Evolutionary conservation across 2,329 filamentous ascomycete genomes (phyloP), one percentile per base, ranked within the genome.

Genomic region (Colletotrichum salicis): DNA sequence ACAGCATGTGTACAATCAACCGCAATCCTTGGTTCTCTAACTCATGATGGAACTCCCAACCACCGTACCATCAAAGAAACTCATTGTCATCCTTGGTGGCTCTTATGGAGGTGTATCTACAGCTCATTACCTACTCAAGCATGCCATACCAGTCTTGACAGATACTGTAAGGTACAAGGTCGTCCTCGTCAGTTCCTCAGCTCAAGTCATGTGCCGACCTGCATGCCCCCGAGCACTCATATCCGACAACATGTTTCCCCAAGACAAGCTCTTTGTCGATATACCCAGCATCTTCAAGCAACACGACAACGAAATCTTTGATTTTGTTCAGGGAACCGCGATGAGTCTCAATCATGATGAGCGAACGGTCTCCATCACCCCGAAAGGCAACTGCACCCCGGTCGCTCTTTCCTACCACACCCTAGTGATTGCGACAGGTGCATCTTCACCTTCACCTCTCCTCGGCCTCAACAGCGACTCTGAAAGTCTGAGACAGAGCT

Each of bases 121-220:
- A 4, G 86, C 88, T 1, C 88, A 90, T 74, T 87, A 88, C 74
- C 79, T 88, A 33, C 84, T 88, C 33, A 86, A 85, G 71, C 86
- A 90, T 79, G 81, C 82, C 29, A 58, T 89, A 11, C 85, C 87
- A 0, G 73, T 79, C 64, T 74, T 83, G 0, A 78, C 82, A 1
- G 75, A 79, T n/a, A 78, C 27, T 4, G 27, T 29, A 4, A 4
- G 27, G 27, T 86, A 85, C 74, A 79, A 83, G 48, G 75, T 88
- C 52, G 74, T 84, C 29, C 76, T 88, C 10, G 74, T 87, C 74
- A 86, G 82, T 71, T 61, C 82, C 13, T 83, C 85, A 0, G 76
- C 80, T 0, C 74, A 86, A 64, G 78, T 77, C 15, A 79, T 86
- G 61, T 85, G 80, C 72, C 82, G 85, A 24, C 82, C 82, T 0